These are phyloP conservation scores for Aspergillus campestris DNA, from an alignment of 495 filamentous ascomycete species.

Conservation along the genomic window DNA sequence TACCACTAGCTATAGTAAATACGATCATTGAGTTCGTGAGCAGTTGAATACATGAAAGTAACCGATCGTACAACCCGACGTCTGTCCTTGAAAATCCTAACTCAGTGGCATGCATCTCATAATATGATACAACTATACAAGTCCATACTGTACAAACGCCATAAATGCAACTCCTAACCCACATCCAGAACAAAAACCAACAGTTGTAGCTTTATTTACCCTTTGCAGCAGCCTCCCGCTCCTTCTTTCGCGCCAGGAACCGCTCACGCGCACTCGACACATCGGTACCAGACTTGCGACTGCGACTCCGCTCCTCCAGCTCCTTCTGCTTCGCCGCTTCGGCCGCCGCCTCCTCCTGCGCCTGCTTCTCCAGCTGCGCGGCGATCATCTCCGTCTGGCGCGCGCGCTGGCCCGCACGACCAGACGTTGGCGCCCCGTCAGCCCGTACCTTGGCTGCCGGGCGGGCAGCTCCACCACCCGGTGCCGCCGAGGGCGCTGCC, in stretches of 20 bases:
- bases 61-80: too few relatives aligned
- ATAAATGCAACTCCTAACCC: constrained; percentile 1
- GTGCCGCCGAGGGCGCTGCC: constrained; percentile 20
- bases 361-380: constrained; percentile 53
- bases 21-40: too few relatives aligned
- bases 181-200: background rate
- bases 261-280: constrained; percentile 81
- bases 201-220: constrained; percentile 4
- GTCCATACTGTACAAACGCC: background rate
- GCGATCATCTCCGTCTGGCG: constrained; percentile 85
- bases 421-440: constrained; percentile 28
- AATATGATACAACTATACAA: too few relatives aligned
- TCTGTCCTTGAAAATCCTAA: too few relatives aligned
- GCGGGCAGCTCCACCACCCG: constrained; percentile 23
- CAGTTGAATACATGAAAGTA: too few relatives aligned
- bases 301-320: constrained; percentile 66
- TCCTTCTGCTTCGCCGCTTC: constrained; percentile 59
- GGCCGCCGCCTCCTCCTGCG: constrained; percentile 70
- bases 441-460: constrained; percentile 24
- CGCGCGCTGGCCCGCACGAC: constrained; percentile 55
- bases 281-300: constrained; percentile 63
- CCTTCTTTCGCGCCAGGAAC: constrained; percentile 76
- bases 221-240: constrained; percentile 48
- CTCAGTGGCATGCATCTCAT: too few relatives aligned
- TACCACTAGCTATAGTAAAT: too few relatives aligned